These are phyloP conservation scores for Davidsoniella eucalypti DNA, from an alignment of 2,329 filamentous ascomycete genomes.

Conservation along the genomic window DNA sequence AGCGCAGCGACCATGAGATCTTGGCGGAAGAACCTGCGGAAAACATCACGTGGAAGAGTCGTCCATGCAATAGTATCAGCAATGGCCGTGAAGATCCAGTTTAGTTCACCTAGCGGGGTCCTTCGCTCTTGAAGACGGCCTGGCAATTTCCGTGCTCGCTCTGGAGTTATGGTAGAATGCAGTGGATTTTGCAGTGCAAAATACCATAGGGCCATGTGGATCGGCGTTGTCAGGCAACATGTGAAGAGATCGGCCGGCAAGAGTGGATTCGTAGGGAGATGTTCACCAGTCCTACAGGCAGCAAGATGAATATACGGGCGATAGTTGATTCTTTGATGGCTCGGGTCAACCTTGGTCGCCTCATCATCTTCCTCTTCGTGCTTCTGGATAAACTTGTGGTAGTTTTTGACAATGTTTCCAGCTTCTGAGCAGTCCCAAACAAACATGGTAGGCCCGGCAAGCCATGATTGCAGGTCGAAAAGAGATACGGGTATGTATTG, in stretches of 20 bases:
- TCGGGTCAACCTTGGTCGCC: constrained; percentile 57
- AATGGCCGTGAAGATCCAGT: constrained; percentile 99
- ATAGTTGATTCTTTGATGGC: constrained; percentile 61
- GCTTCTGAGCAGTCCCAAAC: constrained; percentile 97
- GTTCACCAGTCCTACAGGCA: constrained; percentile 79
- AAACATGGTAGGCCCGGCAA: constrained; percentile 87
- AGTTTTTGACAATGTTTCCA: constrained; percentile 88
- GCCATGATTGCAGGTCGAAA: constrained; percentile 89
- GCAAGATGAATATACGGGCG: constrained; percentile 72
- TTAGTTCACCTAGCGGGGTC: constrained; percentile 86
- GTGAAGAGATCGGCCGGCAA: constrained; percentile 93
- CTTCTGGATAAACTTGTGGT: constrained; percentile 86
- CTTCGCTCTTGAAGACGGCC: constrained; percentile 82
- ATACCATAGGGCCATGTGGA: constrained; percentile 92
- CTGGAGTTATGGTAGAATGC: constrained; percentile 51
- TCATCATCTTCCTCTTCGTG: constrained; percentile 82
- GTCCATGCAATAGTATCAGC: constrained; percentile 99
- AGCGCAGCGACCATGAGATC: constrained; percentile 98
- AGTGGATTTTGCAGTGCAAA: constrained; percentile 86
- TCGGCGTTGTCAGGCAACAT: constrained; percentile 86
- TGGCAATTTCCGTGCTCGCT: constrained; percentile 75
- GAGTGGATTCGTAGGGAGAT: constrained; percentile 82
- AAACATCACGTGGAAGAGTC: constrained; percentile 71
- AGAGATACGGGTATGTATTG: constrained; percentile 96
- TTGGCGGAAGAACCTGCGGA: constrained; percentile 93